Percentiles rank a stretch among this genome's conserved stretches.
Evolutionary conservation across 495 filamentous ascomycete genomes (phyloP).

Genomic region (Podospora didyma): DNA sequence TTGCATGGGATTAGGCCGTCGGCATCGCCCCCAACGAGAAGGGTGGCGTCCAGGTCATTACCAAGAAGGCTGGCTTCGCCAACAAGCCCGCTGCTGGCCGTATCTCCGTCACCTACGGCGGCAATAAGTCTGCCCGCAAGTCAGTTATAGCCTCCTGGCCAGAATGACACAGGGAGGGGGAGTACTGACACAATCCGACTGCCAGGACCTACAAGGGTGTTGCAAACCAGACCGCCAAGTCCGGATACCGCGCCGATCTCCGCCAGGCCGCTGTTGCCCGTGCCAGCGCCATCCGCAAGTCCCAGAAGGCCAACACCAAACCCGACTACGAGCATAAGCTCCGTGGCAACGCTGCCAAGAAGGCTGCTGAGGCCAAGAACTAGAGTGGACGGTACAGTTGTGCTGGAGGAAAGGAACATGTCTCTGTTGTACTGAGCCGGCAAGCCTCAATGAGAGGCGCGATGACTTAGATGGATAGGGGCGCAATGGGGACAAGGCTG

Average conservation of each 20-base stretch:
- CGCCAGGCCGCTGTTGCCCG: conserved; percentile 82
- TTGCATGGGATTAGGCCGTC: conserved; percentile 57
- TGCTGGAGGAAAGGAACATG: conserved; percentile 6
- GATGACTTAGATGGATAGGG: conserved; percentile 13
- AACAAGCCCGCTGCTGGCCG: conserved; percentile 67
- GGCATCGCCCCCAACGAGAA: conserved; percentile 65
- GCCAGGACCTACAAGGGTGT: conserved; percentile 82
- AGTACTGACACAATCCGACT: conserved; percentile 22
- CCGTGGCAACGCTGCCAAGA: conserved; percentile 77
- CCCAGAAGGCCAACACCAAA: conserved; percentile 78
- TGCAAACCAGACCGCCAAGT: conserved; percentile 73
- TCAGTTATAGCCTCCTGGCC: conserved; percentile 46
- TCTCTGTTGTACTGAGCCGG: conserved; percentile 20
- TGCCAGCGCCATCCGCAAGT: conserved; percentile 77
- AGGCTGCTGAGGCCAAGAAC: conserved; percentile 42
- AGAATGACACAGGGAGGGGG: background rate
- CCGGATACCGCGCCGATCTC: conserved; percentile 81
- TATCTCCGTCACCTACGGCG: conserved; percentile 61
- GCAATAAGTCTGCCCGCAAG: conserved; percentile 71
- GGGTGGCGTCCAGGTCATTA: conserved; percentile 68
- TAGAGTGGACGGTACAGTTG: conserved; percentile 10
- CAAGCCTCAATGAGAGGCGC: conserved; percentile 13
- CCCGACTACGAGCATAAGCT: conserved; percentile 65
- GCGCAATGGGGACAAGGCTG: conserved; percentile 18
- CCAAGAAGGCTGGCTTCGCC: conserved; percentile 72